Evolutionary conservation across 495 filamentous ascomycete genomes (phyloP), one percentile per base, ranked within the genome.

Genomic region (Aspergillus mulundensis): DNA sequence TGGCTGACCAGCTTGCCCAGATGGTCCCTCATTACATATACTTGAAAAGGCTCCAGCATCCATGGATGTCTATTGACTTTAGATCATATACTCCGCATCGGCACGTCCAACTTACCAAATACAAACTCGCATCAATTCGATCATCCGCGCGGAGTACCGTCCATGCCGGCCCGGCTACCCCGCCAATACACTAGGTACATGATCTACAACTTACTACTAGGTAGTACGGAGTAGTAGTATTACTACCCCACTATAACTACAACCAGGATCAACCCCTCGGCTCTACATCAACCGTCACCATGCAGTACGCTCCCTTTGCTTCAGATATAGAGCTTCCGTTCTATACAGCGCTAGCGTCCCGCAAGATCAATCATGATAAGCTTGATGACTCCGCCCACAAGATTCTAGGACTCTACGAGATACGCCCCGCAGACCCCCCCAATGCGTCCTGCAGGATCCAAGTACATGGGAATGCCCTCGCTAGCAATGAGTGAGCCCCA

Each of bases 251-350:
- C 49, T 42, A 40, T 51, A 51, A 12, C 20, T 49, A 49, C 30
- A 32, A 32, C 20, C 15, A 10, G 44, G 19, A 34, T 16, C 15
- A 21, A n/a, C 28, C 16, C 16, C 8, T 47, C 19, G 20, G 15
- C 16, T 32, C 32, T 36, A 4, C 12, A 53, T 19, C 14, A 42
- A 28, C 21, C 11, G 7, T 21, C 50, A 65, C 46, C 16, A 78
- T 78, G 76, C 73, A 74, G 51, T 97, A 91, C 71, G 86, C 88
- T 41, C 84, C 91, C 0, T 97, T 96, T 80, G 80, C 84, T 21
- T 96, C 93, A 24, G 91, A 96, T 71, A 89, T 97, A 60, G 94
- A 98, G 65, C 77, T 97, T 20, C 90, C 90, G 19, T 98, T 98
- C 70, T 97, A 96, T 66, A 87, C 87, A 36, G 84, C 90, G 36